Conservation (phyloP, 352 stramenopile species). For the Pythium myriotylum region DNA sequence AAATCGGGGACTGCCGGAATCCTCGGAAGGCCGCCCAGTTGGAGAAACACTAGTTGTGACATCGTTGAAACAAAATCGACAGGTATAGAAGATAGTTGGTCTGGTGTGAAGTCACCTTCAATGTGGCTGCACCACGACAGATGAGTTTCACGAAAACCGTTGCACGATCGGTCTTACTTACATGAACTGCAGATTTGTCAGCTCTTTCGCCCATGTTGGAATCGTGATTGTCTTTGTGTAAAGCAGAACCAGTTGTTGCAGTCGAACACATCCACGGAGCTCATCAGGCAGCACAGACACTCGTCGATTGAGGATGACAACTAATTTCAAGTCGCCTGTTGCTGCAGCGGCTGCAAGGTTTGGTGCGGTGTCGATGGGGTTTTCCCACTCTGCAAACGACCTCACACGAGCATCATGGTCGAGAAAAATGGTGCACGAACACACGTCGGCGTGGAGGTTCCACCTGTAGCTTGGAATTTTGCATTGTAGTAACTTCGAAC, state of each 20-base stretch:
- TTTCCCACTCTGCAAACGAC: too few species aligned
- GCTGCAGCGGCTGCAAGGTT: too few species aligned
- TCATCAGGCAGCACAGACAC: too few species aligned
- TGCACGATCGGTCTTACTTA: not conserved
- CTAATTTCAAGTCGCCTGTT: too few species aligned
- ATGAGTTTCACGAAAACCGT: too few species aligned
- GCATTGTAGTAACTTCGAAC: slow-evolving; percentile 4
- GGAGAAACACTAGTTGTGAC: slow-evolving; percentile 6
- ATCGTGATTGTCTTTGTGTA: slow-evolving; percentile 22
- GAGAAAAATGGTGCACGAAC: slow-evolving; percentile 26
- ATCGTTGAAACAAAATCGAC: not conserved
- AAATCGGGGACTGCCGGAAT: slow-evolving; percentile 6
- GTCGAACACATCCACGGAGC: too few species aligned
- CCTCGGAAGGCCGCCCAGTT: slow-evolving; percentile 9
- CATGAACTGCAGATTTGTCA: slow-evolving; percentile 20
- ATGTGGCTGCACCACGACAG: too few species aligned
- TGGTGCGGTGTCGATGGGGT: too few species aligned
- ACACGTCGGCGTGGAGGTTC: slow-evolving; percentile 14
- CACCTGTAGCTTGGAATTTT: slow-evolving; percentile 24
- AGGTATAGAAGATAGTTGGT: too few species aligned
- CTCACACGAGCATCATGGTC: not conserved
- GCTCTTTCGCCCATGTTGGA: slow-evolving; percentile 22
- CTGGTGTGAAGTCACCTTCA: too few species aligned
- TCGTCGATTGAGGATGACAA: too few species aligned
- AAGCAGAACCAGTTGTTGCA: slow-evolving; percentile 21